These are phyloP conservation scores for Daldinia caldariorum DNA, from an alignment of 495 filamentous ascomycete genomes.

Conservation along the genomic window DNA sequence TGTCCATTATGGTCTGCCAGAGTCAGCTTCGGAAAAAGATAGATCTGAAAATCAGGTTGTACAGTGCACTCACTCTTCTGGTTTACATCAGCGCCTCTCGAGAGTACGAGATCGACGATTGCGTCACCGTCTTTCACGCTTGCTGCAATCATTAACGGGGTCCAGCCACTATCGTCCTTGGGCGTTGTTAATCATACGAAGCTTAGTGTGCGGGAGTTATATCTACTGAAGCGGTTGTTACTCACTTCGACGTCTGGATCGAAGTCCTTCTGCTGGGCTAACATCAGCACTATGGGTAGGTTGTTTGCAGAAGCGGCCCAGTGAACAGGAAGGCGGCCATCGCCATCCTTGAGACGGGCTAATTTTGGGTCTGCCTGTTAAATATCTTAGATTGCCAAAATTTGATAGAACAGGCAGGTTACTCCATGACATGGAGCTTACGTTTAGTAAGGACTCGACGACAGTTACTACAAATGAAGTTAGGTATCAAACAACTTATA, in stretches of 20 bases:
- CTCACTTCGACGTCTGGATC: conserved; percentile 85
- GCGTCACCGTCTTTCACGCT: conserved; percentile 77
- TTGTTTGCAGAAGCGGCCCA: conserved; percentile 92
- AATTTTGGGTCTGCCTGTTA: conserved; percentile 81
- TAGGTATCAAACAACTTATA: conserved; percentile 29
- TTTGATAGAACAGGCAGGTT: neutral
- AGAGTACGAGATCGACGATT: conserved; percentile 77
- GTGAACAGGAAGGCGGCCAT: conserved; percentile 91
- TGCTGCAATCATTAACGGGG: conserved; percentile 91
- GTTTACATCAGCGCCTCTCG: conserved; percentile 84
- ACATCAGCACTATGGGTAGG: conserved; percentile 74
- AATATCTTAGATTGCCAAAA: conserved; percentile 23
- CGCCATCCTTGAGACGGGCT: conserved; percentile 78
- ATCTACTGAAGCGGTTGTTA: neutral
- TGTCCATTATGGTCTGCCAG: conserved; percentile 63
- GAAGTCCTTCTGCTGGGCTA: conserved; percentile 75
- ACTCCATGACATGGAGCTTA: conserved; percentile 57
- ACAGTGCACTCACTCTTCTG: conserved; percentile 67
- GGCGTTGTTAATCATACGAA: conserved; percentile 7
- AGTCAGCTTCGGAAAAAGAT: conserved; percentile 21
- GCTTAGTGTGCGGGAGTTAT: neutral
- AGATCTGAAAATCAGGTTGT: neutral
- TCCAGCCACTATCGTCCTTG: conserved; percentile 91
- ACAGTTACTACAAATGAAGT: conserved; percentile 59
- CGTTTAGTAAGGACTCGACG: conserved; percentile 81